Percentiles rank a stretch among this genome's conserved stretches.
phyloP scores from a whole-genome alignment of 2,329 filamentous ascomycete species.

The Aureobasidium sp. region DNA sequence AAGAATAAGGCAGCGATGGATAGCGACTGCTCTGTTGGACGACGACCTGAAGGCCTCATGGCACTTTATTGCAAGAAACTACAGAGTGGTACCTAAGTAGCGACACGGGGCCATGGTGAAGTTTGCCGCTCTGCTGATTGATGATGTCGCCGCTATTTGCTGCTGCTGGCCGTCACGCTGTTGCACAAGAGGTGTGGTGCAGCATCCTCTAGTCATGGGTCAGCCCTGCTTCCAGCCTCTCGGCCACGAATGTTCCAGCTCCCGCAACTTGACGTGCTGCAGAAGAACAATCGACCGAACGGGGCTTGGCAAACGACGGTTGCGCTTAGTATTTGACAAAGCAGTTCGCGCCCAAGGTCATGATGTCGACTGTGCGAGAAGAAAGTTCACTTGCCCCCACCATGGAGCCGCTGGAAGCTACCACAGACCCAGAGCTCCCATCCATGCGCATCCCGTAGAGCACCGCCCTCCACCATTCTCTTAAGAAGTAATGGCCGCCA shows the following conservation, averaged over 20 bases:
- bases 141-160: not conserved
- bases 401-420: constrained; percentile 2
- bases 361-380: constrained; percentile 5
- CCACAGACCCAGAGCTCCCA: not conserved
- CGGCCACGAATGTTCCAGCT: not conserved
- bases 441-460: not conserved
- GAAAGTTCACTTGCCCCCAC: constrained; percentile 9
- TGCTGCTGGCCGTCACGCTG: not conserved
- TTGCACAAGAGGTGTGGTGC: not conserved
- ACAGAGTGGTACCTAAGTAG: not conserved
- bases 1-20: not conserved
- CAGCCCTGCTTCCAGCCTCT: not conserved
- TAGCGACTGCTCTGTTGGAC: not conserved
- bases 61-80: not conserved
- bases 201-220: not conserved
- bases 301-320: constrained; percentile 1
- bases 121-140: constrained; percentile 4
- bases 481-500: not conserved
- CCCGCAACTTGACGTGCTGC: not conserved
- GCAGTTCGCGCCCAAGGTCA: not conserved
- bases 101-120: not conserved
- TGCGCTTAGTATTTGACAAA: not conserved
- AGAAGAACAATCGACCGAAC: not conserved
- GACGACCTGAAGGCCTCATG: not conserved
- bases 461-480: not conserved